A percentile compares a stretch with the other conserved stretches of the same genome.
Conservation (phyloP, 176 grass and related monocot species). For the Pontederia crassipes region DNA sequence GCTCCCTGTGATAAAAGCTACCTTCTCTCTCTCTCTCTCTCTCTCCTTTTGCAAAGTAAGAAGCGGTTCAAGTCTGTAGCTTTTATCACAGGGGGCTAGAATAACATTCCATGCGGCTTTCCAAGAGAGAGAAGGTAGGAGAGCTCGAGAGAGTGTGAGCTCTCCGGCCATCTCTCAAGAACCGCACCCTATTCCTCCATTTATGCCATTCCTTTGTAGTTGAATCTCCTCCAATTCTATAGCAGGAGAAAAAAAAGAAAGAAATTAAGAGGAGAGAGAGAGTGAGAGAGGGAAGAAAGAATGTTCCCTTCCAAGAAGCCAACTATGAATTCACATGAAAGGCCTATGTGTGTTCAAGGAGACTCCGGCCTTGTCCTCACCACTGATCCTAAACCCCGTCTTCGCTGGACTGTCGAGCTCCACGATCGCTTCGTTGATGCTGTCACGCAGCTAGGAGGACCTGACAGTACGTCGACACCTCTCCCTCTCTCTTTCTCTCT, state of each 20-base stretch:
- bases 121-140: neutral
- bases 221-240: slow-evolving; percentile 26
- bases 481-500: neutral
- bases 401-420: slow-evolving; percentile 97
- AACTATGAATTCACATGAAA: slow-evolving; percentile 48
- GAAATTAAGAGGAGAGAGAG: neutral
- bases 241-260: slow-evolving; percentile 2
- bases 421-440: slow-evolving; percentile 98
- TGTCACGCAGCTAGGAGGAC: slow-evolving; percentile 90
- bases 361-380: slow-evolving; percentile 86
- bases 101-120: slow-evolving; percentile 7
- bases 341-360: slow-evolving; percentile 48
- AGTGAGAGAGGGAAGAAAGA: slow-evolving; percentile 24
- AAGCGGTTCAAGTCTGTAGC: slow-evolving; percentile 9
- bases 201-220: slow-evolving; percentile 3
- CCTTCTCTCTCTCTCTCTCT: slow-evolving; percentile 7
- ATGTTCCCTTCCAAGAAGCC: slow-evolving; percentile 95
- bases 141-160: slow-evolving; percentile 9
- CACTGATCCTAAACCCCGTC: slow-evolving; percentile 88
- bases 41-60: slow-evolving; percentile 21
- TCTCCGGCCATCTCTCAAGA: neutral
- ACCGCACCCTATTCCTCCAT: slow-evolving; percentile 19
- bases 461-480: slow-evolving; percentile 42
- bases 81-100: neutral
- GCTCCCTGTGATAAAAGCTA: neutral